Conservation (phyloP, 2,329 filamentous ascomycete genomes). For the Ceratocystis harringtonii region DNA sequence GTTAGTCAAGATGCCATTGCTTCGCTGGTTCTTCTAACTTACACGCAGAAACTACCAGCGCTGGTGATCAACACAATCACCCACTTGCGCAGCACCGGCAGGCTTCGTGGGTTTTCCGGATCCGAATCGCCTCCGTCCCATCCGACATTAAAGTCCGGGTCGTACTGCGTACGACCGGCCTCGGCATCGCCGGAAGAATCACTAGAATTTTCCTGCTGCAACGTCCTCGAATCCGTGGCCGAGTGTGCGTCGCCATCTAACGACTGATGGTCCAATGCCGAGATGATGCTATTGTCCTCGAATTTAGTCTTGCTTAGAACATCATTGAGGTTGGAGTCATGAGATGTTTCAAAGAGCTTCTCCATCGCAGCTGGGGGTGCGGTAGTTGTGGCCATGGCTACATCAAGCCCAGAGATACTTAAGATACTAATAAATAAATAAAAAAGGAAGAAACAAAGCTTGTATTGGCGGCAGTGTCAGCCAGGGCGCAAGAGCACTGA, state of each 20-base stretch:
- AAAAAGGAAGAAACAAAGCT: neutral
- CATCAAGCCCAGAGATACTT: neutral
- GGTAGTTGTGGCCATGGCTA: neutral
- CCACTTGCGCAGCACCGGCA: constrained; percentile 58
- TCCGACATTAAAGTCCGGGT: constrained; percentile 44
- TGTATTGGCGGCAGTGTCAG: neutral
- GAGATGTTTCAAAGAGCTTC: neutral
- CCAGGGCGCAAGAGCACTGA: neutral
- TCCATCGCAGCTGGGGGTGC: neutral
- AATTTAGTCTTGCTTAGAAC: neutral
- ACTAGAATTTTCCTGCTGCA: constrained; percentile 24
- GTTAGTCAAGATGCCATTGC: constrained; percentile 11
- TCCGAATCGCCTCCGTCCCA: constrained; percentile 63
- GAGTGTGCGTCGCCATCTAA: neutral
- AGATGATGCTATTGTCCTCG: neutral
- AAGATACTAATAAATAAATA: neutral
- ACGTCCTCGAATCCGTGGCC: neutral
- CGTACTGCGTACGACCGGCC: neutral
- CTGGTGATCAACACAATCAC: constrained; percentile 60
- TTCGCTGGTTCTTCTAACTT: constrained; percentile 28
- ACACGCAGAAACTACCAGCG: constrained; percentile 66
- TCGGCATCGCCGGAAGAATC: constrained; percentile 27
- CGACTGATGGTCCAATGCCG: neutral
- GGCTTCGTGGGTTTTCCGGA: constrained; percentile 57
- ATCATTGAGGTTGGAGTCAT: neutral